These are phyloP conservation scores for Boletus mariae DNA, from an alignment of 1,284 basidiomycete species.

Conservation along the genomic window DNA sequence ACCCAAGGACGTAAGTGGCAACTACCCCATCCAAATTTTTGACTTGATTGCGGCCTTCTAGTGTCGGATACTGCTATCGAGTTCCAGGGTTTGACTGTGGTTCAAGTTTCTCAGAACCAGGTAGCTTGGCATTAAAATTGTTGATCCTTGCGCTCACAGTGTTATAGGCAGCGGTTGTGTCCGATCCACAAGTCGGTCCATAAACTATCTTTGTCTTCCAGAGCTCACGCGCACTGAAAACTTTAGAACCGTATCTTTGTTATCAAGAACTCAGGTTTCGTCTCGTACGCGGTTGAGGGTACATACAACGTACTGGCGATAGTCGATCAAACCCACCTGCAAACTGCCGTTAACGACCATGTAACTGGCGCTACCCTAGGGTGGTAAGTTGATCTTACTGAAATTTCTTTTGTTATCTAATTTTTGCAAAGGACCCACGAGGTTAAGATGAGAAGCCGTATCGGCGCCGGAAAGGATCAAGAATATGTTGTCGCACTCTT, in stretches of 20 bases:
- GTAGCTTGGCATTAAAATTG: slow-evolving; percentile 16
- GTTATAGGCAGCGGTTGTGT: slow-evolving; percentile 64
- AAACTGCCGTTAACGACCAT: slow-evolving; percentile 54
- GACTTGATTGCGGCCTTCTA: slow-evolving; percentile 23
- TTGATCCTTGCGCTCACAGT: slow-evolving; percentile 4
- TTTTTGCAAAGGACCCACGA: slow-evolving; percentile 52
- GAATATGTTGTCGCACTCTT: slow-evolving; percentile 75
- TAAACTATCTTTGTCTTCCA: not conserved
- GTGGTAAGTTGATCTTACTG: slow-evolving; percentile 34
- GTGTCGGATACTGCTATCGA: slow-evolving; percentile 77
- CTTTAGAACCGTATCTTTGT: slow-evolving; percentile 69
- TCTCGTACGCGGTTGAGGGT: slow-evolving; percentile 71
- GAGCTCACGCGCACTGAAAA: slow-evolving; percentile 1
- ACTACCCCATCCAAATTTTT: slow-evolving; percentile 1
- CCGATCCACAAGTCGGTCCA: slow-evolving; percentile 56
- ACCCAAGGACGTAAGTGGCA: slow-evolving; percentile 57
- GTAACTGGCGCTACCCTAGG: slow-evolving; percentile 59
- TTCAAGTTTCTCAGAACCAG: slow-evolving; percentile 78
- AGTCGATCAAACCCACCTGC: slow-evolving; percentile 76
- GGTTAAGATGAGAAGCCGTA: slow-evolving; percentile 65
- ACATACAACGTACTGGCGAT: slow-evolving; percentile 73
- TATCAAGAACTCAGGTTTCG: slow-evolving; percentile 73
- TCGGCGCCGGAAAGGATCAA: slow-evolving; percentile 41
- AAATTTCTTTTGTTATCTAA: slow-evolving; percentile 1
- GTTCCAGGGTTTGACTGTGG: slow-evolving; percentile 71